These are phyloP conservation scores for Raphanus sativus DNA, from an alignment of 345 rosid genomes.

Conservation along the genomic window DNA sequence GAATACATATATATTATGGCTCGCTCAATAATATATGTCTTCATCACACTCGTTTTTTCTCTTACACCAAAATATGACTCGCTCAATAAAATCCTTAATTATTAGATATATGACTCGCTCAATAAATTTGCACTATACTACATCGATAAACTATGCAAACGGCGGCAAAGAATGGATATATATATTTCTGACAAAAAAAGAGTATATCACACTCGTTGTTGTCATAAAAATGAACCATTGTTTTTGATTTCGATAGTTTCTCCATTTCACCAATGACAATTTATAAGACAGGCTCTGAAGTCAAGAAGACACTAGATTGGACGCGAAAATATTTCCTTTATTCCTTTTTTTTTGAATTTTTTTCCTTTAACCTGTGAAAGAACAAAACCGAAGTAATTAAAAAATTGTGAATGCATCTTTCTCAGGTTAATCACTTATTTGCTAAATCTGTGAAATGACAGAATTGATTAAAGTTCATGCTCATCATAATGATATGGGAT, in stretches of 20 bases:
- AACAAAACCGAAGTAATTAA: not conserved
- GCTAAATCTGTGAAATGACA: not conserved
- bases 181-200: too few relatives aligned
- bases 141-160: conserved; percentile 17
- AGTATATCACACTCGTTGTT: not conserved
- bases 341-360: not conserved
- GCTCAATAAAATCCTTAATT: not conserved
- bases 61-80: too few relatives aligned
- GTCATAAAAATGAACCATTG: conserved; percentile 1
- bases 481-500: conserved; percentile 19
- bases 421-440: conserved; percentile 3
- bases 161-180: not conserved
- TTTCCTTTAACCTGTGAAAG: not conserved
- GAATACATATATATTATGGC: too few relatives aligned
- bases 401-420: not conserved
- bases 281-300: not conserved
- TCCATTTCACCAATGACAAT: conserved; percentile 2
- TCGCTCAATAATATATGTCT: too few relatives aligned
- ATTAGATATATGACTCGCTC: not conserved
- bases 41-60: too few relatives aligned
- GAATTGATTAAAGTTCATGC: conserved; percentile 11
- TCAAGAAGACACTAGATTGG: conserved; percentile 5
- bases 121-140: not conserved
- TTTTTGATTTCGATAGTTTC: not conserved
- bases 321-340: not conserved